phyloP scores from a whole-genome alignment of 2,329 filamentous ascomycete species.

The Ceratocystiopsis minuta region DNA sequence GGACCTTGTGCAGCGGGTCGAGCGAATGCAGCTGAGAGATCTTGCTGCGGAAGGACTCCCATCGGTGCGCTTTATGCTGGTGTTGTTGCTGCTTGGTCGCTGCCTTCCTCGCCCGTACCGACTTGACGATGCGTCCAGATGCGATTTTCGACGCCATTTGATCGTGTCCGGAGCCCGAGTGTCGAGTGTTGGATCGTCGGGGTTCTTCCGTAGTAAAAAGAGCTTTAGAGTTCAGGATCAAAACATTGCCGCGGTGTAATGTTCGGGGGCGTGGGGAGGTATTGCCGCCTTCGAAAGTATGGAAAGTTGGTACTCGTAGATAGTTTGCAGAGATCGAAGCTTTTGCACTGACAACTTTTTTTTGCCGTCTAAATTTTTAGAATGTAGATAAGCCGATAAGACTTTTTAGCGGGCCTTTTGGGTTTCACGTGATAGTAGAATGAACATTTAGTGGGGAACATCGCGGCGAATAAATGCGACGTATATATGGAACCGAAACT shows the following conservation, averaged over 20 bases:
- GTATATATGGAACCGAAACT: too few species aligned
- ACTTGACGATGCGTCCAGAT: constrained; percentile 46
- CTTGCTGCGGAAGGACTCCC: constrained; percentile 79
- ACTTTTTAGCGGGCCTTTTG: background rate
- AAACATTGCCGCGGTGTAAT: too few species aligned
- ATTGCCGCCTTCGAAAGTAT: background rate
- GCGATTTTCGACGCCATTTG: constrained; percentile 42
- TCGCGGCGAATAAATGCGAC: too few species aligned
- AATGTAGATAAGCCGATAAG: constrained; percentile 2
- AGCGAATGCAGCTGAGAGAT: constrained; percentile 77
- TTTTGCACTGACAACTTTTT: constrained; percentile 1
- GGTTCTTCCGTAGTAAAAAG: too few species aligned
- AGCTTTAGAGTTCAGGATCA: too few species aligned
- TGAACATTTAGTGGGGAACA: too few species aligned
- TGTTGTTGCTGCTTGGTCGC: constrained; percentile 40
- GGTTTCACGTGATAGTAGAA: background rate
- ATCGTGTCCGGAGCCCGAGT: too few species aligned
- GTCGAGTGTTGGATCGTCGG: too few species aligned
- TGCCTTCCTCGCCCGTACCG: constrained; percentile 47
- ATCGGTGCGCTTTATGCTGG: constrained; percentile 46
- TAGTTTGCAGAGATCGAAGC: background rate
- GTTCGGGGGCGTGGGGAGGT: background rate
- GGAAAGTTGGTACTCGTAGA: too few species aligned
- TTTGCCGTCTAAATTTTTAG: constrained; percentile 9
- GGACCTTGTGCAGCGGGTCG: constrained; percentile 79